Base-by-base conservation (phyloP, 129 eudicot genomes). In the Flaveria ramosissima region DNA sequence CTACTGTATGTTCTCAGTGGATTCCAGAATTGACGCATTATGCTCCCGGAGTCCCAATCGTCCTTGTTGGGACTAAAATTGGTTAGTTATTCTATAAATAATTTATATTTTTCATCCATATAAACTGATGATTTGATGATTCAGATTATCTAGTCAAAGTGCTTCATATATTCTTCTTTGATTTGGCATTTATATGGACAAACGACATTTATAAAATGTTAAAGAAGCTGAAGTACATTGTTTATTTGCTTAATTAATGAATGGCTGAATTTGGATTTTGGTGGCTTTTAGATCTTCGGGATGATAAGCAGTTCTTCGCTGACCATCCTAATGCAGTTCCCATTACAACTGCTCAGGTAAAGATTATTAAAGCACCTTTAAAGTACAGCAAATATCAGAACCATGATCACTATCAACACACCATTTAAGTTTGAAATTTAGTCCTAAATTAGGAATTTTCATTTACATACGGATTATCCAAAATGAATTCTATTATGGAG, bases 241-340 rank as follows among this genome's bases (percentile, higher is more conserved):
- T 48, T 51, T 45, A 48, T 50, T 47, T 78, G 23, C 13, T 70
- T 13, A 55, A 7, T 26, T 57, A 23, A 30, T 70, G 62, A 71
- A 59, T 21, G 64, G 36, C 65, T 56, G 46, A 74, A 16, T 66
- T 70, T 50, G 9, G 42, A 71, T 47, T 17, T 21, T 62, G 83
- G 66, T 80, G 78, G 32, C 52, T 47, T 71, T 66, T 84, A 85
- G 89, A 85, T 85, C 80, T 85, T 47, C 82, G 89, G 74, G 89
- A 85, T 75, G 89, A 85, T 72, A 78, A 82, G 79, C 82, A 85
- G 82, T 85, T 78, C 79, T 82, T 85, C 24, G 72, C 80, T 69
- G 86, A 85, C 66, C 89, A 85, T 70, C 89, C 86, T 78, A 84
- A 77, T 78, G 89, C 89, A 72, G 86, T 75, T 70, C 89, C 89